Percentiles rank a stretch among this genome's conserved stretches.
phyloP scores from a whole-genome alignment of 331 rosid species.

The Spiraea crenata region DNA sequence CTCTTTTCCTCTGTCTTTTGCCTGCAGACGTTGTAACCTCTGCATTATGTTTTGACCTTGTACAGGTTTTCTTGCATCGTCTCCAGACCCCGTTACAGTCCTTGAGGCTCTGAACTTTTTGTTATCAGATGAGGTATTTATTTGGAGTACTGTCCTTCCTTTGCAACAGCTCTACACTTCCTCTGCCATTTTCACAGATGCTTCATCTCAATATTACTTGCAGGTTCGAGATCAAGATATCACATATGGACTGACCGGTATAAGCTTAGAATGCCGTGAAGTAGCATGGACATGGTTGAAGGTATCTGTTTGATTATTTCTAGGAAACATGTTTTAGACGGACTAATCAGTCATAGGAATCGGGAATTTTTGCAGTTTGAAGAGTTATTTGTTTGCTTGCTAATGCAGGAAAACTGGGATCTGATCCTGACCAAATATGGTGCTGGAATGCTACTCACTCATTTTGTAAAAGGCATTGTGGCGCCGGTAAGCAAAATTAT shows the following conservation, averaged over 20 bases:
- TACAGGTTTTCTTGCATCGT: slow-evolving; percentile 52
- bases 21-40: slow-evolving; percentile 7
- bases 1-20: slow-evolving; percentile 4
- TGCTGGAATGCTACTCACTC: slow-evolving; percentile 42
- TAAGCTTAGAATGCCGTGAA: slow-evolving; percentile 51
- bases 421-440: slow-evolving; percentile 54
- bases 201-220: neutral
- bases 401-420: slow-evolving; percentile 72
- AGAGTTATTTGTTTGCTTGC: slow-evolving; percentile 10
- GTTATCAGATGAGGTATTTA: slow-evolving; percentile 45
- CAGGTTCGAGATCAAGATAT: slow-evolving; percentile 63
- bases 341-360: neutral
- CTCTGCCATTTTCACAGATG: slow-evolving; percentile 5
- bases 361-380: neutral
- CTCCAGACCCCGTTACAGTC: slow-evolving; percentile 50
- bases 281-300: slow-evolving; percentile 57
- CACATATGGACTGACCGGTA: slow-evolving; percentile 35
- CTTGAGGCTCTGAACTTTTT: slow-evolving; percentile 49
- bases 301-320: slow-evolving; percentile 32
- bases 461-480: slow-evolving; percentile 37
- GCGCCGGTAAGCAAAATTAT: slow-evolving; percentile 42
- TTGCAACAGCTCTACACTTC: neutral
- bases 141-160: neutral
- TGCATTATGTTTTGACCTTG: slow-evolving; percentile 9
- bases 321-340: neutral